Percentiles rank a stretch among this genome's conserved stretches.
phyloP scores from a whole-genome alignment of 768 basidiomycete genomes.

The Butyriboletus loyo region DNA sequence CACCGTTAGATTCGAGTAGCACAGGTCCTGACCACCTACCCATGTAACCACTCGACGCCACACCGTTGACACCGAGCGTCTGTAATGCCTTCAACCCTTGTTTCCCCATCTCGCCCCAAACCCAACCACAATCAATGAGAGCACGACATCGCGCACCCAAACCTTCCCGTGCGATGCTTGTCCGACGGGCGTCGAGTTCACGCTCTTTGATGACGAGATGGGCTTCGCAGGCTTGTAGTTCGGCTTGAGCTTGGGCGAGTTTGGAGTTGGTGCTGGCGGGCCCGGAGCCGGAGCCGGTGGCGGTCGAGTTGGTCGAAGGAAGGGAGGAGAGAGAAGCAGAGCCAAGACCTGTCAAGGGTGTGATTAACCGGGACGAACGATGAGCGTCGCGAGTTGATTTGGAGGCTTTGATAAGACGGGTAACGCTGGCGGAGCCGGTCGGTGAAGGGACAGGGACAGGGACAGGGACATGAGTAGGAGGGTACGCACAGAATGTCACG shows the following conservation, averaged over 20 bases:
- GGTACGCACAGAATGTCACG: constrained; percentile 74
- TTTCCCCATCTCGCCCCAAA: constrained; percentile 66
- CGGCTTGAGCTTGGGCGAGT: constrained; percentile 63
- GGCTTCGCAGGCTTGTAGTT: constrained; percentile 79
- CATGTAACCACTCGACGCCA: neutral
- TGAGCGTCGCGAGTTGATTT: constrained; percentile 45
- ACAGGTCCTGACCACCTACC: neutral
- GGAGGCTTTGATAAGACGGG: constrained; percentile 75
- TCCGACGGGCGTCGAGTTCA: constrained; percentile 52
- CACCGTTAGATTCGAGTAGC: neutral
- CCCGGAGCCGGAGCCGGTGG: constrained; percentile 17
- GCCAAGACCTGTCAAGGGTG: constrained; percentile 22
- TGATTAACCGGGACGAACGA: constrained; percentile 30
- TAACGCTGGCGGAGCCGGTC: constrained; percentile 48
- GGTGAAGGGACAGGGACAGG: neutral
- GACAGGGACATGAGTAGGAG: neutral
- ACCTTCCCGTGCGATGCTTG: constrained; percentile 58
- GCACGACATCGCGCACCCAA: constrained; percentile 61
- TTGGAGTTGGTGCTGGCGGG: constrained; percentile 37
- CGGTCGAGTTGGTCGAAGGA: constrained; percentile 29
- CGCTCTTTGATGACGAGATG: constrained; percentile 69
- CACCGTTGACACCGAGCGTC: constrained; percentile 2
- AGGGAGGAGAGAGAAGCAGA: constrained; percentile 47
- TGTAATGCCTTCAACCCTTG: constrained; percentile 45
- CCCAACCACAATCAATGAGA: constrained; percentile 64